Evolutionary conservation across 192 early-diverging fungal species (phyloP).

Genomic region (Piromyces sp.): DNA sequence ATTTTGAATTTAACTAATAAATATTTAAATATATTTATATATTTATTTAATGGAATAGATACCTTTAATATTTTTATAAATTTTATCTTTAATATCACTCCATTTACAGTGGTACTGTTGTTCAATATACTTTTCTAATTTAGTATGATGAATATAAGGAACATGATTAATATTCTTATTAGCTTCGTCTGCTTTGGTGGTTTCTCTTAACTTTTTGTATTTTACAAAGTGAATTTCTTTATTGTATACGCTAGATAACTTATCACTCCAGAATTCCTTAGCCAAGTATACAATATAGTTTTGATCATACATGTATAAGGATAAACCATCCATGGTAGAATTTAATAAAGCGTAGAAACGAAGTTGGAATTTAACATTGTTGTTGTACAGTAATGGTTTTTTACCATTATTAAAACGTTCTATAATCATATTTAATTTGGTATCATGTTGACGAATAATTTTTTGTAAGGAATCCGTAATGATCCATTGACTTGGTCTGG

Average conservation of each 20-base stretch:
- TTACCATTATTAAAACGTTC: neutral
- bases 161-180: neutral
- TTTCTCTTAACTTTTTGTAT: neutral
- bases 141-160: neutral
- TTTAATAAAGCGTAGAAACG: neutral
- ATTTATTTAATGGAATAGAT: too few relatives aligned
- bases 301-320: neutral
- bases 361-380: neutral
- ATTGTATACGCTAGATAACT: neutral
- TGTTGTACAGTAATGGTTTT: neutral
- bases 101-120: neutral
- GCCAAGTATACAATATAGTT: neutral
- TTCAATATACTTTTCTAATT: neutral
- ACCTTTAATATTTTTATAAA: neutral
- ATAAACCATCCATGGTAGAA: neutral
- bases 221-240: neutral
- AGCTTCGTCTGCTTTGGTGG: neutral
- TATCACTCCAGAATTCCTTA: neutral
- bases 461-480: neutral
- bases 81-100: neutral
- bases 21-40: too few relatives aligned
- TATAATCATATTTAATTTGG: neutral
- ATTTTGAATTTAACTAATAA: too few relatives aligned
- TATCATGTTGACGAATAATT: neutral
- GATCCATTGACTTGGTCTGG: neutral